Evolutionary conservation across 2,329 filamentous ascomycete genomes (phyloP).

Genomic region (Pyrenophora teres): DNA sequence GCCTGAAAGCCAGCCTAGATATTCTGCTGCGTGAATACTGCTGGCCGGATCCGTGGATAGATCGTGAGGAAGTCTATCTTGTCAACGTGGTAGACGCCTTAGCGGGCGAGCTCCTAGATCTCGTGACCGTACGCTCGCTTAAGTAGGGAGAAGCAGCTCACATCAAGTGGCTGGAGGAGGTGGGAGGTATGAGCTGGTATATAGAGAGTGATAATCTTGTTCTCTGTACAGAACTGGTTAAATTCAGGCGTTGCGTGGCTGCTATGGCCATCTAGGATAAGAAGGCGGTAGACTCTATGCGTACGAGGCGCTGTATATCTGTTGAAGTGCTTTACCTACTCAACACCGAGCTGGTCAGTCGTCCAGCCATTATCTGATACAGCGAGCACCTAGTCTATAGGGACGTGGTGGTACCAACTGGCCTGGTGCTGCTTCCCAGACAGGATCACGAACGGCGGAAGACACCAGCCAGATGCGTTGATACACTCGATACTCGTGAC

Average conservation of each 20-base stretch:
- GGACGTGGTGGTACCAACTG: not conserved
- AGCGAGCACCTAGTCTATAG: constrained; percentile 8
- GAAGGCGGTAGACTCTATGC: constrained; percentile 5
- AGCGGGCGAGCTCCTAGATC: not conserved
- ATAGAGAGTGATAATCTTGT: constrained; percentile 4
- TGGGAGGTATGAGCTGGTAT: not conserved
- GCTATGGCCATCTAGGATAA: constrained; percentile 16
- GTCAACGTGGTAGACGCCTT: constrained; percentile 4
- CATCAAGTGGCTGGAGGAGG: not conserved
- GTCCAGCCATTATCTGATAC: not conserved
- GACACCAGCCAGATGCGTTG: no score
- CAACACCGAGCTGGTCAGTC: not conserved
- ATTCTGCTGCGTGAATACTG: not conserved
- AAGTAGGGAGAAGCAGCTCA: not conserved
- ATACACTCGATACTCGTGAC: not conserved
- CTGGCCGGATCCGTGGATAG: no score
- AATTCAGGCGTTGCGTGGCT: constrained; percentile 6
- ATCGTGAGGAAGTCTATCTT: not conserved
- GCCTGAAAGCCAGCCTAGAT: not conserved
- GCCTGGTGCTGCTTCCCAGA: no score
- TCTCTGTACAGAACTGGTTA: not conserved
- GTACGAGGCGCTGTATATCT: not conserved
- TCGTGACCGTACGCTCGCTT: not conserved
- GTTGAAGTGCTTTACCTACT: constrained; percentile 1
- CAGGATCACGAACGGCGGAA: no score